Base-by-base conservation (phyloP, 192 early-diverging fungal species). In the Pilaira anomala region DNA sequence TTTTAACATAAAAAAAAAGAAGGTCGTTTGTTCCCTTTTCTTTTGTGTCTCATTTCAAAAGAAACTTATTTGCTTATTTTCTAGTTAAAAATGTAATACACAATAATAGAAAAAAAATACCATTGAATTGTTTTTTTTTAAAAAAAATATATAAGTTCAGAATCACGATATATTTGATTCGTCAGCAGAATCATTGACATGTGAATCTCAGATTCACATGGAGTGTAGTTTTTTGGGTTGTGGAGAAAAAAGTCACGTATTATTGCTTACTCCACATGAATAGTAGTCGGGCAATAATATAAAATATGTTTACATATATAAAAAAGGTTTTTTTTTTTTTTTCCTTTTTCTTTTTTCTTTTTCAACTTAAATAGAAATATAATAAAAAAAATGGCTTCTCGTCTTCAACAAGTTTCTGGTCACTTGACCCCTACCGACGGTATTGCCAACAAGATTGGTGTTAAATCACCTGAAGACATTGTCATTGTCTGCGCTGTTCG, bases 401-500 rank as follows among this genome's bases (percentile, higher is more conserved):
- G 80, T 62, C 78, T 82, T 48, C 69, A 74, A 51, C 80, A 79
- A 71, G 79, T 82, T 71, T 78, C 78, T 40, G 71, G 74, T 41
- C 78, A 82, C 65, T 71, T 82, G 60, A 71, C 76, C 44, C 74
- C 68, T 46, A 63, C 65, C 13, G 33, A 54, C 30, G 69, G 70
- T 46, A 65, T 76, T 14, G 72, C 68, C 72, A 85, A 83, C 42
- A 78, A 81, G 68, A 61, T 87, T 22, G 85, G 85, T 72, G 77
- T 80, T 73, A 89, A 93, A 82, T 81, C 76, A 61, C 88, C 89
- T 50, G 91, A 98, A 62, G 95, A 98, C 73, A 85, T 98, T 4
- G 93, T 98, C 16, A 93, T 98, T 59, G 91, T 96, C 60, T 77
- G 87, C 9, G 96, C 96, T 22, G 78, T 92, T 63, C 92, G 94